Base-by-base conservation (phyloP, 2,329 filamentous ascomycete species). In the Penicillium sp. region DNA sequence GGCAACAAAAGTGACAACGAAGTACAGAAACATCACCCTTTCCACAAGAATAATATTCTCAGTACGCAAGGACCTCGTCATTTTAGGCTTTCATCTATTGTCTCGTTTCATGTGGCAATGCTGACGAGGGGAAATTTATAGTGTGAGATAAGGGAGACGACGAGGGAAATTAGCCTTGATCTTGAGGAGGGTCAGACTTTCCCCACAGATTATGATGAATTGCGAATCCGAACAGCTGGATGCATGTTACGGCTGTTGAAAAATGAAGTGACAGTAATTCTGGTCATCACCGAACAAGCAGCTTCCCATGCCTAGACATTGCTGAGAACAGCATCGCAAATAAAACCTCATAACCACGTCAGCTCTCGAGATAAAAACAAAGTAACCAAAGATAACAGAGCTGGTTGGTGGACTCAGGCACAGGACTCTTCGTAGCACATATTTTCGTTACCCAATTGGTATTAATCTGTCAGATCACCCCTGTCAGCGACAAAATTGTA, bases 401-500 rank as follows among this genome's bases (percentile, higher is more conserved):
- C 16, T 49, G 5, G 28, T 13, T 11, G 14, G 35, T 42, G 38
- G 5, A 11, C 26, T 46, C 25, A 38, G 6, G 16, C 40, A 40
- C 35, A 26, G 5, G 57, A 30, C 52, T 28, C 4, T 16, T 10
- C 19, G 19, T 22, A n/a, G 33, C 53, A 59, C 43, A 60, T 60
- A 63, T 43, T 59, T 59, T 59, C 33, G 42, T 59, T 45, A 52
- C 38, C 22, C 43, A 45, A n/a, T 19, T 6, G 11, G 52, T 35
- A 57, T 58, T 52, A 26, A 19, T 14, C 38, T 28, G 30, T 38
- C 37, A 19, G 61, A 69, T 63, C 61, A 65, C 45, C 66, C 62
- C 67, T 69, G 65, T 67, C 65, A 67, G 60, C 57, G 54, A 60
- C n/a, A 52, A 59, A 62, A 22, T 22, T 65, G n/a, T 22, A 52